Evolutionary conservation across 2,329 filamentous ascomycete genomes (phyloP), one percentile per base, ranked within the genome.

Genomic region (Monosporascus sp.): DNA sequence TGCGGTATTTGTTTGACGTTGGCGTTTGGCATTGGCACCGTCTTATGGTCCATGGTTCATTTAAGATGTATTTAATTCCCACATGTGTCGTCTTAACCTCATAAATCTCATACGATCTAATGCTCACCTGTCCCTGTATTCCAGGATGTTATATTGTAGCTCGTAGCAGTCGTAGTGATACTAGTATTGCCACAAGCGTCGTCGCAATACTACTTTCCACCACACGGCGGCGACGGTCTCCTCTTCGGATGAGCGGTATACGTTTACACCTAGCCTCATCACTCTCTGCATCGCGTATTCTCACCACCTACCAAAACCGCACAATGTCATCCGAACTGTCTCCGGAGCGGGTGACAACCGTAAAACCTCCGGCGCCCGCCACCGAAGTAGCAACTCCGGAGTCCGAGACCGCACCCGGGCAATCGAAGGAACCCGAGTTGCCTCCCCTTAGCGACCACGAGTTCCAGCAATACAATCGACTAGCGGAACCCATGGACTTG

Each of bases 401-500:
- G 36, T 20, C 52, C 7, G 27, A 20, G 22, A 46, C 45, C 24
- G n/a, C 47, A 51, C 31, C 44, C n/a, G 19, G 48, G 27, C 37
- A 66, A 52, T 44, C 67, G 54, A 45, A 64, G 50, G 46, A 75
- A 52, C 60, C 73, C 52, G 52, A 72, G 16, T 70, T 88, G 1
- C 84, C 87, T 0, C 83, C 86, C 24, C 76, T 93, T 31, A 84
- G 83, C 0, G 70, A 82, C 1, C 74, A 78, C 52, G 87, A 93
- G 53, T 91, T 90, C 64, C 77, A 76, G 49, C 71, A 77, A 40
- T 92, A 87, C 70, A 91, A 92, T 71, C 77, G 77, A n/a, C 73
- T 91, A 64, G 85, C 88, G 0, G 87, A 88, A 53, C 79, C 82
- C 58, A 92, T 92, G 89, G 81, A 92, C 45, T 74, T 80, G 57